Base-by-base conservation (phyloP, 352 stramenopile genomes). In the Phytophthora kernoviae region DNA sequence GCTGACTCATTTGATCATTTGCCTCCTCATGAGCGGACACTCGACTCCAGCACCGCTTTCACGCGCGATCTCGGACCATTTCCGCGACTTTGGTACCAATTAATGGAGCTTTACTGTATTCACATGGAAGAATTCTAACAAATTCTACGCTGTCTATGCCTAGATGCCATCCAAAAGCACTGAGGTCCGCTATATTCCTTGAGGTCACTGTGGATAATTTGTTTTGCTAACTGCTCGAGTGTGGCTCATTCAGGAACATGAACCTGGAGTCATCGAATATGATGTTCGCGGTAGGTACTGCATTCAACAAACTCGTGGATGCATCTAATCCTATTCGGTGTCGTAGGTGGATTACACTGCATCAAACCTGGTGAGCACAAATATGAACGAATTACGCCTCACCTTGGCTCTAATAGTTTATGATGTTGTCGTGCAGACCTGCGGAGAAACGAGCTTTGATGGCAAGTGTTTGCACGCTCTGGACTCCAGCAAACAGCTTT, bases 211-310 rank as follows among this genome's bases (percentile, higher is more conserved):
- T n/a, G n/a, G n/a, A n/a, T n/a, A n/a, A n/a, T n/a, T 30, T 30
- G 24, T 6, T 30, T 30, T 30, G 18, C 22, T 32, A 17, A 37
- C 22, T 50, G 41, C n/a, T 34, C 20, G 9, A n/a, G n/a, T 21
- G 8, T 6, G 26, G 5, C 33, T 14, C 26, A 20, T 34, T 15
- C 49, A 74, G 65, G 41, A 68, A 54, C 34, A 74, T 74, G 65
- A 74, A 67, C 45, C 37, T 93, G 12, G 79, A 91, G 58, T 87
- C 81, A 12, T 90, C 76, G 11, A 90, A 90, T 53, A 57, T 93
- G 37, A 63, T 93, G 43, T 68, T 93, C 45, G 79, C 66, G 24
- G 65, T 81, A 36, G 37, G 71, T 73, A 30, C 39, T 30, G 37
- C 15, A 12, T 21, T 27, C 20, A 15, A 18, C 18, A 21, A 30